Evolutionary conservation across 768 basidiomycete genomes (phyloP), one percentile per base, ranked within the genome.

Genomic region (Serendipita sp.): DNA sequence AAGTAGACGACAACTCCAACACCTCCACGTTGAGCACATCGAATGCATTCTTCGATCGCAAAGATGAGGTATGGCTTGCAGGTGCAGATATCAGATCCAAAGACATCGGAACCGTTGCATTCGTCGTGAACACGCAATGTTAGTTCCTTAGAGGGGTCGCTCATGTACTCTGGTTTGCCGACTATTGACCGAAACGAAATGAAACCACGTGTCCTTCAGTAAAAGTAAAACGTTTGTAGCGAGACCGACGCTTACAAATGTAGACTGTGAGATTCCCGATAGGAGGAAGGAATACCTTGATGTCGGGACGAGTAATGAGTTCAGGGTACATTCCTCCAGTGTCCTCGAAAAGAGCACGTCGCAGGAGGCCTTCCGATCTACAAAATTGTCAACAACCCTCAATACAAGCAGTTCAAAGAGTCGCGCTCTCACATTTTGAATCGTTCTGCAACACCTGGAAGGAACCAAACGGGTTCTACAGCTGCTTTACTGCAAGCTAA

Each of bases 301-400:
- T 87, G 70, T 97, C 95, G 0, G 92, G 88, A 23, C 93, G 84
- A 3, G 95, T 97, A 70, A 98, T 86, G 34, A 98, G 81, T 69
- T 98, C 95, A 2, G 94, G 93, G 72, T 90, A 92, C 87, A 91
- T 91, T 70, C 92, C 91, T 69, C 91, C 92, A 0, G 91, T 95
- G 67, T 96, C 95, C 72, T 98, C 95, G 68, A 97, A 98, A 43
- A 98, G 78, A 0, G 90, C 87, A n/a, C 95, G 80, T 18, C 95
- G 84, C 2, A 98, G 81, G 0, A 91, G 74, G 16, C 78, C 80
- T 73, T 98, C 95, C 0, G 89, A 88, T 58, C 88, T 90, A 70
- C 53, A 1, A 10, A 13, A 31, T 1, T 8, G 11, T 31, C 62
- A 45, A 15, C 52, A 46, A 43, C 46, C 23, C 23, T 2, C 0